These are phyloP conservation scores for Pogostemon cablin DNA, from an alignment of 257 asterid species.

Conservation along the genomic window DNA sequence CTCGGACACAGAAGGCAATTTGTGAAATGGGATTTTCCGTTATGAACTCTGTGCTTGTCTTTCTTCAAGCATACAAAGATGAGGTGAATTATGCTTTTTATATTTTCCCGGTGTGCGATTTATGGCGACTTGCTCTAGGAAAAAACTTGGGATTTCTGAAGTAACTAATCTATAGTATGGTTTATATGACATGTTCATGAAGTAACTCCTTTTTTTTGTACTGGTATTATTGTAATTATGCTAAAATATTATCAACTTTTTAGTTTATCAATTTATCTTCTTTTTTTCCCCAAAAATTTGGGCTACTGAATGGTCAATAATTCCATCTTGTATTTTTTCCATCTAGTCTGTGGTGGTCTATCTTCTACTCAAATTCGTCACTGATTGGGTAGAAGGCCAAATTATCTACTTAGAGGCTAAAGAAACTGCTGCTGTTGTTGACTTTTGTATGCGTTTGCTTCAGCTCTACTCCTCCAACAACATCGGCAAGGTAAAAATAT, in stretches of 20 bases:
- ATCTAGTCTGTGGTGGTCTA: conserved; percentile 77
- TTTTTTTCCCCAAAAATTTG: background rate
- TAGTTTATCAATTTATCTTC: background rate
- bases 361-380: conserved; percentile 87
- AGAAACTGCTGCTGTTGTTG: conserved; percentile 85
- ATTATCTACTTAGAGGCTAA: conserved; percentile 86
- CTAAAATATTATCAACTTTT: background rate
- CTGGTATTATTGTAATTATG: background rate
- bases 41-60: conserved; percentile 69
- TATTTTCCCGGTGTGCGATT: conserved; percentile 9
- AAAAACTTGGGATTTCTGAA: conserved; percentile 30
- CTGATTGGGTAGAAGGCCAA: conserved; percentile 96
- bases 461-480: conserved; percentile 91
- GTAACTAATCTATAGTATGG: conserved; percentile 17
- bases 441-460: conserved; percentile 86
- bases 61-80: conserved; percentile 79
- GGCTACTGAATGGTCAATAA: conserved; percentile 15
- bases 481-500: conserved; percentile 79
- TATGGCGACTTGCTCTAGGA: conserved; percentile 30
- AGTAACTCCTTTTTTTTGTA: conserved; percentile 14
- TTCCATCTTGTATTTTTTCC: conserved; percentile 27
- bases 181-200: conserved; percentile 6
- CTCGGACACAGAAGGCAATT: conserved; percentile 83
- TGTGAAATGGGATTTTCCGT: conserved; percentile 83
- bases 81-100: conserved; percentile 57